A percentile compares a stretch with the other conserved stretches of the same genome.
phyloP scores from a whole-genome alignment of 805 yeast species.

The Ogataea corticis region DNA sequence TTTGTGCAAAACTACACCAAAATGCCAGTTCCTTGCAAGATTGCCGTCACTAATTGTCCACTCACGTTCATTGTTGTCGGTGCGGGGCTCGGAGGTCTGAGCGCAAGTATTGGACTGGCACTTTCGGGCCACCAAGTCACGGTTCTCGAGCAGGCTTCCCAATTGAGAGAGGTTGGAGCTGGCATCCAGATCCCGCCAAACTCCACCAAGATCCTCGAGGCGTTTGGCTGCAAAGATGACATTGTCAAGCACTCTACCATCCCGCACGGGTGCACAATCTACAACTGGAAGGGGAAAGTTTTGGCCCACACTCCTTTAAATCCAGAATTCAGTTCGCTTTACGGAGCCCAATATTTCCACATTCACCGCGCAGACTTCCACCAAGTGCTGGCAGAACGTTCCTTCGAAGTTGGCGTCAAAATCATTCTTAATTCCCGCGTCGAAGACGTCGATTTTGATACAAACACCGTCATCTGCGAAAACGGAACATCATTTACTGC shows the following conservation, averaged over 20 bases:
- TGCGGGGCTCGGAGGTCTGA: constrained; percentile 13
- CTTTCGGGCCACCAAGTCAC: constrained; percentile 12
- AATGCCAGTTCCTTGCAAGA: constrained; percentile 7
- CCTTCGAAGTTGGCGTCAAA: constrained; percentile 5
- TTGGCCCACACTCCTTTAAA: constrained; percentile 6
- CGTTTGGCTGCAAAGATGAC: constrained; percentile 11
- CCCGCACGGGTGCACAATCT: constrained; percentile 6
- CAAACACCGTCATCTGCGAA: constrained; percentile 5
- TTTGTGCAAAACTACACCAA: neutral
- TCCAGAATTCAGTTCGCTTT: constrained; percentile 6
- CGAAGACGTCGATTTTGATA: constrained; percentile 2
- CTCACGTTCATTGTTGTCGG: constrained; percentile 9
- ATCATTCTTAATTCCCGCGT: constrained; percentile 5
- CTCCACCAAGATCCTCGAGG: constrained; percentile 10
- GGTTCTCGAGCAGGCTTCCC: constrained; percentile 9
- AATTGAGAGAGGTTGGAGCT: constrained; percentile 12
- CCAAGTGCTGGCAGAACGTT: constrained; percentile 6
- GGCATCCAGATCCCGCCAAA: constrained; percentile 15
- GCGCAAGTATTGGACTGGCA: constrained; percentile 10
- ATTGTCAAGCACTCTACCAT: constrained; percentile 8
- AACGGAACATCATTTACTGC: constrained; percentile 4
- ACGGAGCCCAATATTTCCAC: constrained; percentile 10
- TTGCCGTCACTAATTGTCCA: constrained; percentile 11
- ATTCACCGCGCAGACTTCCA: constrained; percentile 15
- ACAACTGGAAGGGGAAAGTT: constrained; percentile 9